Base-by-base conservation (phyloP, 768 basidiomycete genomes). In the Xanthoconium stramineum region DNA sequence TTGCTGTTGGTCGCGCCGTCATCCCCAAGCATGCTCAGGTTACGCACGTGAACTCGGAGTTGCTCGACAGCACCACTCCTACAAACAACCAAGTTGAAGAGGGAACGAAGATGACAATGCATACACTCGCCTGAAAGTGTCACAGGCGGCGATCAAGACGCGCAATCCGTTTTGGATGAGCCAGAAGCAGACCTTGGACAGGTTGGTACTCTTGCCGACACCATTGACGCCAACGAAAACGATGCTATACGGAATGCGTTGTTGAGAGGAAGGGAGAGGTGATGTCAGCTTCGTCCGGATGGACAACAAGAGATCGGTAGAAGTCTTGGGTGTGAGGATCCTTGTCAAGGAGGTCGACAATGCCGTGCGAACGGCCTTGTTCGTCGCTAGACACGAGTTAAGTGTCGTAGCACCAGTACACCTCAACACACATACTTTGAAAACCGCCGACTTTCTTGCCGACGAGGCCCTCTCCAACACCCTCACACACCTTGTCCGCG, bases 111-210 rank as follows among this genome's bases (percentile, higher is more conserved):
- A 50, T 5, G 20, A 53, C 38, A 3, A 42, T 1, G 39, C 14
- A 20, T 52, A 19, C 19, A 74, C 78, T 39, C 65, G 86, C 83
- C 96, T 78, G 78, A 99, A 99, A 8, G 97, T 98, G 69, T 99
- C 97, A 68, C 97, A 99, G 13, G 97, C 97, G 42, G 97, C 97
- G 64, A 99, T 98, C 61, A 99, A 78, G 39, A 99, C 96, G 39
- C 89, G 80, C 38, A 96, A 73, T 6, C 89, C 87, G 66, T 99
- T 99, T 73, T 99, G 97, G 52, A 99, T 87, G 38, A 99, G 78
- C 97, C 97, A 99, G 75, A 98, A 99, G 74, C 94, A 95, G 48
- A 99, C 96, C 77, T 99, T 99, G 42, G 89, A 91, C 40, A 99
- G 75, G 72, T 98, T 99, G 7, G 97, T 98, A 64, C 93, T 96